Percentiles rank a stretch among this genome's conserved stretches.
Conservation (phyloP, 352 stramenopile species). For the Globisporangium carolinianum region DNA sequence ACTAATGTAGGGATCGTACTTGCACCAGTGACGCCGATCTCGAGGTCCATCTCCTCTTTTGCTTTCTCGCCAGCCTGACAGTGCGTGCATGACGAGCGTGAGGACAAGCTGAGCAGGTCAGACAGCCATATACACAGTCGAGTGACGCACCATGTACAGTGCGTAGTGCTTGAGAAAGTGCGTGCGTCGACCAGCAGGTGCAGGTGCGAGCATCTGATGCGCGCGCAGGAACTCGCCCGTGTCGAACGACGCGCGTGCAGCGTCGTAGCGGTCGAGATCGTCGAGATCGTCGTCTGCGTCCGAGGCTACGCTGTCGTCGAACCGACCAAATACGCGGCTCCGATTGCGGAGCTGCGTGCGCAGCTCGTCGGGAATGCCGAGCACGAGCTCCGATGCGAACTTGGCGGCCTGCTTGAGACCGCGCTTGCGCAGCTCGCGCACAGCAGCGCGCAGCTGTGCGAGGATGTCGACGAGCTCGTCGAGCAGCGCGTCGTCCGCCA, state of each 20-base stretch:
- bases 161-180: constrained; percentile 75
- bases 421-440: constrained; percentile 39
- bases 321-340: background rate
- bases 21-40: constrained; percentile 54
- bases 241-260: constrained; percentile 64
- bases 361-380: constrained; percentile 47
- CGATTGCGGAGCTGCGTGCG: constrained; percentile 22
- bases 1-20: constrained; percentile 19
- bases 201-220: constrained; percentile 38
- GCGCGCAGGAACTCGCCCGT: constrained; percentile 68
- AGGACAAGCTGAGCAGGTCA: background rate
- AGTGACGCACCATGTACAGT: constrained; percentile 46
- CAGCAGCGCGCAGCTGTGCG: constrained; percentile 40
- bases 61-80: constrained; percentile 66
- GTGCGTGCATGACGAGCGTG: background rate
- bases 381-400: constrained; percentile 69
- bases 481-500: constrained; percentile 4
- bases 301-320: background rate
- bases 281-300: constrained; percentile 3
- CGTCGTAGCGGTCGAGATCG: constrained; percentile 42
- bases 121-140: background rate
- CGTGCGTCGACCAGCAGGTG: constrained; percentile 16
- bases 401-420: constrained; percentile 62
- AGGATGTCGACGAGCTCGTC: constrained; percentile 25
- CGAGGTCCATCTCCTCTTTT: constrained; percentile 72